Evolutionary conservation across 768 basidiomycete species (phyloP).

Genomic region (Hypholoma fasciculare): DNA sequence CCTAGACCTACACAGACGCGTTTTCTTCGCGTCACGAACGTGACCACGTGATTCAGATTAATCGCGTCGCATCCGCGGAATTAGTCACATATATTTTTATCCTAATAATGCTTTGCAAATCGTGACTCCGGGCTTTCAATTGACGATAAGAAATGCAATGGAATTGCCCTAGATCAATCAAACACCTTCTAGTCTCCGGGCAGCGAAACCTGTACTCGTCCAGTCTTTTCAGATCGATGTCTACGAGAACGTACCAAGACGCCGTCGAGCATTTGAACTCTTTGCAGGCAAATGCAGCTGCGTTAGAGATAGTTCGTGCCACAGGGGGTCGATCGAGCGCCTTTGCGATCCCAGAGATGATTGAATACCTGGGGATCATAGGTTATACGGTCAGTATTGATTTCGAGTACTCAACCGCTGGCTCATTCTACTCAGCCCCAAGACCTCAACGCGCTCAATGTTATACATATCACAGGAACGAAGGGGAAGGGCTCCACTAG

Average conservation of each 20-base stretch:
- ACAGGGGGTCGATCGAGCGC: constrained; percentile 60
- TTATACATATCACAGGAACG: constrained; percentile 95
- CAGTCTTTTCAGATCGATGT: constrained; percentile 42
- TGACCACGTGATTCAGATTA: background rate
- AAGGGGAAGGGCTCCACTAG: constrained; percentile 99
- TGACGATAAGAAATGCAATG: constrained; percentile 23
- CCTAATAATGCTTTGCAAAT: constrained; percentile 6
- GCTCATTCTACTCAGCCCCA: constrained; percentile 50
- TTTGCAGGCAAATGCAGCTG: constrained; percentile 92
- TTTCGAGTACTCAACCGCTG: constrained; percentile 11
- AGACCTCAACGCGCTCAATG: constrained; percentile 86
- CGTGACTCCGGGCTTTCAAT: constrained; percentile 11
- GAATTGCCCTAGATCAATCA: constrained; percentile 25
- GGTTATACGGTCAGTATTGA: constrained; percentile 73
- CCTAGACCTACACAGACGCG: no score
- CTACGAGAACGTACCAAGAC: constrained; percentile 66
- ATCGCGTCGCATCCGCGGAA: background rate
- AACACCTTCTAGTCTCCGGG: constrained; percentile 17
- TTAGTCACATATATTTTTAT: constrained; percentile 4
- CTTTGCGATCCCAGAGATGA: constrained; percentile 83
- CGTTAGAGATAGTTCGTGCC: constrained; percentile 79
- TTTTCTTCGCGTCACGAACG: background rate
- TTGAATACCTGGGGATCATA: constrained; percentile 84
- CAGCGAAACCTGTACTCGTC: constrained; percentile 1
- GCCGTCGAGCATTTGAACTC: constrained; percentile 75